Base-by-base conservation (phyloP, 208 protist species). In the Lotmaria passim region DNA sequence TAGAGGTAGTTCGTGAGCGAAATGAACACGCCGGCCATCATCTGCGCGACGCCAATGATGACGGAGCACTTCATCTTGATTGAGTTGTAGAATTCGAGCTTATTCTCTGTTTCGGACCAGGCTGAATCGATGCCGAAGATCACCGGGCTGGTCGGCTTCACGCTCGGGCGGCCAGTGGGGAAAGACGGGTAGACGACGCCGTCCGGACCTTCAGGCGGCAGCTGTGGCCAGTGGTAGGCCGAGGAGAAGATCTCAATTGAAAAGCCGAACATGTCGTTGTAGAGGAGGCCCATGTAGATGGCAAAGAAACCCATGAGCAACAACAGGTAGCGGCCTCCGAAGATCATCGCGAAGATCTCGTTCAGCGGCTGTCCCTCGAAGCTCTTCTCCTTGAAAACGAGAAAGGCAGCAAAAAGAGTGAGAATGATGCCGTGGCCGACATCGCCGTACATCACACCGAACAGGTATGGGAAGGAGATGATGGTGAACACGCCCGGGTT, bases 371-470 rank as follows among this genome's bases (percentile, higher is more conserved):
- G 15, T 55, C 56, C 44, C 98, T 83, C 19, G 61, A 88, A 69
- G 30, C 98, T 33, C 23, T 91, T 91, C 77, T 98, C 97, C 52
- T 84, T 83, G 31, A 68, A 65, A 17, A 98, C 78, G 23, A 99
- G 69, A 63, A 73, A 86, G 6, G 93, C n/a, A 4, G 93, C 83
- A 31, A 93, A 64, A 33, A 96, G 51, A 7, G 95, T 76, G 23
- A 99, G 80, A 19, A 99, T 65, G 11, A 97, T 34, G 57, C 98
- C 99, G 89, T 99, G 99, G 46, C 98, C 98, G 2, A 99, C 84
- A 78, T 99, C 99, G 46, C 99, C 99, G 86, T 99, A 99, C 99
- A 99, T 99, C 60, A 99, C 95, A 56, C 94, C 98, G 72, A 99
- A 99, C 5, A 99, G 75, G 82, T 99, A 99, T 23, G 99, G 99